Base-by-base conservation (phyloP, 345 rosid species). In the Moricandia arvensis region DNA sequence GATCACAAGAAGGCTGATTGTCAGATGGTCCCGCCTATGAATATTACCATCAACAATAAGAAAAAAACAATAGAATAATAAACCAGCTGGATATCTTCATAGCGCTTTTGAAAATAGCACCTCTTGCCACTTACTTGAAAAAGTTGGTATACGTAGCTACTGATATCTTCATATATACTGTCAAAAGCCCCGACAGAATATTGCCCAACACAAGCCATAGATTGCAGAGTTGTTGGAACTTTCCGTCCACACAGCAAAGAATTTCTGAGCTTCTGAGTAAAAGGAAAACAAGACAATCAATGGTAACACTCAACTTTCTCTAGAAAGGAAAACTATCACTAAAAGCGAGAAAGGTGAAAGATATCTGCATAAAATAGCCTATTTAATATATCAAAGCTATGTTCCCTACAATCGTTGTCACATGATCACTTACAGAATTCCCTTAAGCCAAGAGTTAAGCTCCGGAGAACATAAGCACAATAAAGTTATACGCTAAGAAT, bases 141-240 rank as follows among this genome's bases (percentile, higher is more conserved):
- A 63, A 84, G 76, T 37, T 67, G 79, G 72, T 68, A 77, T 59
- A 87, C 72, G 35, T 84, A 85, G 54, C 84, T 82, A 67, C 82
- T 83, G 78, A 94, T 81, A 77, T 85, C 84, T 70, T 71, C 82
- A 70, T 85, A 82, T 72, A 81, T 82, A 78, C 75, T 77, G 76
- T 87, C 96, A 75, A 82, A 90, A 68, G 83, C 78, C 38, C 75
- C 79, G 67, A 84, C 82, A 67, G 89, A 90, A 81, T 82, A 82
- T 79, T 87, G 95, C 9, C 91, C 85, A 73, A 87, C 80, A 81
- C 95, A 89, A 55, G 96, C 97, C 89, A 94, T 76, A 61, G 98
- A 91, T 80, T 94, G 95, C 85, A 94, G 83, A 70, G 81, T 82
- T 58, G 98, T 90, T 67, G 98, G 90, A 74, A 84, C 76, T 63